These are phyloP conservation scores for Flammula alnicola DNA, from an alignment of 1,284 basidiomycete genomes.

Conservation along the genomic window DNA sequence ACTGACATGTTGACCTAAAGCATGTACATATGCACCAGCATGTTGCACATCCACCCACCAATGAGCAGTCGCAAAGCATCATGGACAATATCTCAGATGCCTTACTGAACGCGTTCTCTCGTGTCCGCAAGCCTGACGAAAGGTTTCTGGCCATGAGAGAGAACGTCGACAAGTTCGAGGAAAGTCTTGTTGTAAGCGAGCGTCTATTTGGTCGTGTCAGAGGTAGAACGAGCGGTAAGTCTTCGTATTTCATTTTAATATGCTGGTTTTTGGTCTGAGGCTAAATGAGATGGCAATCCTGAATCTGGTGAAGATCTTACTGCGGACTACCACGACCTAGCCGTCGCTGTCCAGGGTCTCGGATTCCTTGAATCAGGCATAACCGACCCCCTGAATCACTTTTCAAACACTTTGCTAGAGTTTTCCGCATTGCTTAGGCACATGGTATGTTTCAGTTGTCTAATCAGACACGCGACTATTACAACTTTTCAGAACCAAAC, in stretches of 20 bases:
- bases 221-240: slow-evolving; percentile 86
- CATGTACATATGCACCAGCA: slow-evolving; percentile 97
- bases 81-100: slow-evolving; percentile 96
- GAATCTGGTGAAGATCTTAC: slow-evolving; percentile 89
- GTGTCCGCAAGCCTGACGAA: slow-evolving; percentile 95
- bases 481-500: slow-evolving; percentile 81
- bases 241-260: slow-evolving; percentile 27
- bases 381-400: slow-evolving; percentile 94
- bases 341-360: slow-evolving; percentile 93
- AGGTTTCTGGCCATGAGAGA: slow-evolving; percentile 93
- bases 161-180: slow-evolving; percentile 93
- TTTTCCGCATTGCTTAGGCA: slow-evolving; percentile 88
- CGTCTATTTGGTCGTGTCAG: slow-evolving; percentile 78
- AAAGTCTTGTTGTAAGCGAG: slow-evolving; percentile 83
- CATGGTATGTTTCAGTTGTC: slow-evolving; percentile 53
- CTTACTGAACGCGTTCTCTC: slow-evolving; percentile 92
- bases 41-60: slow-evolving; percentile 83
- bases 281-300: slow-evolving; percentile 79
- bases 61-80: slow-evolving; percentile 79
- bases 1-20: slow-evolving; percentile 43
- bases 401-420: slow-evolving; percentile 94
- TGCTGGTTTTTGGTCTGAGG: slow-evolving; percentile 62
- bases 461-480: too few species aligned
- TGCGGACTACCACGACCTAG: slow-evolving; percentile 96
- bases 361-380: slow-evolving; percentile 98